A percentile compares a stretch with the other conserved stretches of the same genome.
Evolutionary conservation across 805 yeast genomes (phyloP).

Genomic region (Metschnikowia matae): DNA sequence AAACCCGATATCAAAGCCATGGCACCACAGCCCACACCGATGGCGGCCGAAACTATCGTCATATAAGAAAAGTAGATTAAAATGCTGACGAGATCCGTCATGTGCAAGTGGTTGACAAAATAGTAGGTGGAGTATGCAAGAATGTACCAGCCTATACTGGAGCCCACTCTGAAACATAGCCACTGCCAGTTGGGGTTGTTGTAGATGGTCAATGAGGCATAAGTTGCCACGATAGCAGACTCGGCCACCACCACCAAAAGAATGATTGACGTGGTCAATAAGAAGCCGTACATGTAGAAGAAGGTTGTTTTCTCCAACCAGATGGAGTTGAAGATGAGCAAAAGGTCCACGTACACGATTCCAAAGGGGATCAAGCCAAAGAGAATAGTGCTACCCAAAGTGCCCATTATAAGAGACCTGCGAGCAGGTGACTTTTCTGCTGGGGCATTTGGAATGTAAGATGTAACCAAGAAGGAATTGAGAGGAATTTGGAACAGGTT

Average conservation of each 20-base stretch:
- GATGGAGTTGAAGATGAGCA: slow-evolving; percentile 66
- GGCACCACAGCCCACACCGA: slow-evolving; percentile 73
- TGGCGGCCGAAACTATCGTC: slow-evolving; percentile 54
- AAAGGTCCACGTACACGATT: slow-evolving; percentile 73
- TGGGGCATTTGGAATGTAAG: slow-evolving; percentile 6
- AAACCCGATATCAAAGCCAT: slow-evolving; percentile 67
- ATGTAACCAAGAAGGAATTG: slow-evolving; percentile 19
- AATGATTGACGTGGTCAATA: slow-evolving; percentile 56
- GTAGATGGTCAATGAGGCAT: slow-evolving; percentile 51
- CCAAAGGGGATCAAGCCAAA: slow-evolving; percentile 78
- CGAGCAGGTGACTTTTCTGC: slow-evolving; percentile 1
- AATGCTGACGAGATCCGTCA: slow-evolving; percentile 63
- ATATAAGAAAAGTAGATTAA: slow-evolving; percentile 71
- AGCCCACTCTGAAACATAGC: slow-evolving; percentile 68
- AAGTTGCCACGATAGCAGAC: slow-evolving; percentile 66
- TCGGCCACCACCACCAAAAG: slow-evolving; percentile 64
- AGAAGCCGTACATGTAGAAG: slow-evolving; percentile 76
- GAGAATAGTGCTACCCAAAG: slow-evolving; percentile 31
- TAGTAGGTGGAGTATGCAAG: slow-evolving; percentile 67
- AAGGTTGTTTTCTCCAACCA: slow-evolving; percentile 80
- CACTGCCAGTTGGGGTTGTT: slow-evolving; percentile 76
- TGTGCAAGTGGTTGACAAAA: slow-evolving; percentile 50
- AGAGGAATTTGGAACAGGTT: slow-evolving; percentile 30
- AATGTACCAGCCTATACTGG: slow-evolving; percentile 68
- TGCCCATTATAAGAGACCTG: slow-evolving; percentile 22